Base-by-base conservation (phyloP, 129 eudicot species). In the Chrysanthemum makinoi region DNA sequence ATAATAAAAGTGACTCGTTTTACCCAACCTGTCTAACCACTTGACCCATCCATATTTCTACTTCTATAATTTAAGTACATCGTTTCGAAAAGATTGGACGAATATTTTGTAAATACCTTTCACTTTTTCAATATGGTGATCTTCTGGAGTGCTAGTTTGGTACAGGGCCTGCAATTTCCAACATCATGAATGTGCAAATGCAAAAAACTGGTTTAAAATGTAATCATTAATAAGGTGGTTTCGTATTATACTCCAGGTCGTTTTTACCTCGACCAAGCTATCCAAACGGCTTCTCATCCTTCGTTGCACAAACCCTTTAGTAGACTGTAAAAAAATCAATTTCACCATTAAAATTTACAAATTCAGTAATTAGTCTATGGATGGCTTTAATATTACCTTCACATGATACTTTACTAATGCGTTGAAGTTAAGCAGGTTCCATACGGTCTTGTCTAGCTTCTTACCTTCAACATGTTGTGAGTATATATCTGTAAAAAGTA, bases 351-450 rank as follows among this genome's bases (percentile, higher is more conserved):
- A 67, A 10, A n/a, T n/a, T n/a, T n/a, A n/a, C n/a, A n/a, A n/a
- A n/a, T 46, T 75, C 15, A 5, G 66, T 70, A 54, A 20, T 65
- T 71, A 49, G 17, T 51, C 58, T n/a, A n/a, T 46, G 12, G 26
- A 18, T 49, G 13, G 20, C 51, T 28, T 43, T 2, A 20, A 46
- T 46, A 26, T 82, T 82, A 95, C 99, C 96, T 95, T 90, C n/a
- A 95, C 92, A 62, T 95, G 96, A 69, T 80, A 75, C 78, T 90
- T 95, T 6, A 90, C 97, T 66, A 86, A 83, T 67, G 97, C 76
- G 49, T 90, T 70, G 76, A 95, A 90, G 76, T 95, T 95, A 30
- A 95, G 87, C 49, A 95, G 81, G 85, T 80, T 86, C 99, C 99
- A 95, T 69, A 90, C 91, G 1, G 85, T 95, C 80, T 86, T 95